Evolutionary conservation across 352 stramenopile genomes (phyloP), one percentile per base, ranked within the genome.

Genomic region (Pythium rhizo-oryzae): DNA sequence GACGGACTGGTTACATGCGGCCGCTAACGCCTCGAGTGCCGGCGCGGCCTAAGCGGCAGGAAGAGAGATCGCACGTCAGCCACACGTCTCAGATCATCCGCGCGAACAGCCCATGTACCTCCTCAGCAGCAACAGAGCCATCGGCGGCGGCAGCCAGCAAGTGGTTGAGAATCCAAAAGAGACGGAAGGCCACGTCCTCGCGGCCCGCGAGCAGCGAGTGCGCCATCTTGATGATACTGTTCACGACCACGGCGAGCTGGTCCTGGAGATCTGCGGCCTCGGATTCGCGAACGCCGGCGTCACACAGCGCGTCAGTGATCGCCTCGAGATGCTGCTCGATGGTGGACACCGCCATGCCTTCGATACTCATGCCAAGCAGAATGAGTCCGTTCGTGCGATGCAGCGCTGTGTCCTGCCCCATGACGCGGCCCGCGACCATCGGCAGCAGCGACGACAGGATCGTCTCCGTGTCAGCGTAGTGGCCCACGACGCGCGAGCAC

Each of bases 131-230:
- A 56, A 80, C 44, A 2, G 84, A 91, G 0, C 65, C 60, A 33
- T 91, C 79, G 0, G 75, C 59, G 11, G 87, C 77, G 9, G 79
- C 78, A 4, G 87, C 85, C 6, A 96, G 64, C 13, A 96, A 61
- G 60, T 93, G 82, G 41, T 75, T 93, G 41, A 96, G 69, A 15
- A 96, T 77, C 87, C 87, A 94, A 47, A 96, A 94, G 9, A 96
- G 72, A 9, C 83, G 80, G 47, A 96, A 94, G 5, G 67, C 74
- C 41, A 85, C 71, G 21, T 85, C 70, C n/a, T 84, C 77, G 46
- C 79, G 76, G 33, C 71, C 74, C 4, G 70, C 19, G 6, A 93
- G 60, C 51, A 89, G 25, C 16, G 74, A 47, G 9, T 69, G 75
- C 8, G 82, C 77, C 39, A 78, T 90, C 56, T 82, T 80, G 30